Evolutionary conservation across 306 rosid species (phyloP), one percentile per base, ranked within the genome.

Genomic region (Cucumis hystrix): DNA sequence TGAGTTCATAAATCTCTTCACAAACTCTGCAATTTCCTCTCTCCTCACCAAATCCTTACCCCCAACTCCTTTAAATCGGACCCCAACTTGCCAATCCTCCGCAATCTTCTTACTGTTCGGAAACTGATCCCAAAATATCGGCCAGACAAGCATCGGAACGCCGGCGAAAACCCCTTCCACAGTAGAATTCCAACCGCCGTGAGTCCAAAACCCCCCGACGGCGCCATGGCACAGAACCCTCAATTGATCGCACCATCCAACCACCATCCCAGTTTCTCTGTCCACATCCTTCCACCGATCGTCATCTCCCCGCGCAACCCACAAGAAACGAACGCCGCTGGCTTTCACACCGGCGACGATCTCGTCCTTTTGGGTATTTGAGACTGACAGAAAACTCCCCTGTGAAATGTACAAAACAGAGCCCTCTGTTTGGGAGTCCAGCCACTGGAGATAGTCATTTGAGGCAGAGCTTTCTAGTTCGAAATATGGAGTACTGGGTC

Each of bases 201-300:
- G 88, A 2, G 84, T 76, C 84, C 67, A 57, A 77, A 82, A 84
- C 0, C 85, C 89, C 0, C 85, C 89, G 0, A 84, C 3, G 10
- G 83, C 40, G 28, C 76, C 9, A 71, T 88, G 91, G 25, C 77
- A 79, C 80, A 88, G 37, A 14, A 84, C 89, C 83, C 78, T 85
- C 80, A 85, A 35, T 47, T 87, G 87, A 20, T 83, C 86, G 73
- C 89, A 87, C 91, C 86, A 87, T 0, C 78, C 65, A 58, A 85
- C 83, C 1, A 85, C 82, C 33, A 79, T 58, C 61, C 84, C 86
- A n/a, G 12, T 75, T 10, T 28, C 57, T 8, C 74, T 83, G 23
- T 78, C 69, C 37, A 4, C 35, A 5, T 67, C 76, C 13, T 39
- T 74, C 28, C 74, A 35, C 74, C 80, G 55, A n/a, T 20, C 6